A percentile compares a stretch with the other conserved stretches of the same genome.
Evolutionary conservation across 805 yeast genomes (phyloP).

Genomic region (Metschnikowia arizonensis): DNA sequence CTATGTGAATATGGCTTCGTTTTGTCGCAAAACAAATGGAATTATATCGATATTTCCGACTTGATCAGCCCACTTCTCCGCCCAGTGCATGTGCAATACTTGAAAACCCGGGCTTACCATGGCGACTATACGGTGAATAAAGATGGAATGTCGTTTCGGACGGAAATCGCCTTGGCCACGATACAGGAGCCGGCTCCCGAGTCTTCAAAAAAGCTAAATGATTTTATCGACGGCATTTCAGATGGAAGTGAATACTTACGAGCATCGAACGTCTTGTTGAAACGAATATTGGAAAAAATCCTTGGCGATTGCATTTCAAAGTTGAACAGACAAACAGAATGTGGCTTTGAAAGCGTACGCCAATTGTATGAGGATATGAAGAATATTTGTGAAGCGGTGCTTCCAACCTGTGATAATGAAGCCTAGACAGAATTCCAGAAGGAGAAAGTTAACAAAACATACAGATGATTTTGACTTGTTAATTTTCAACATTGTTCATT

Average conservation of each 20-base stretch:
- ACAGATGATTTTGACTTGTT: too few relatives aligned
- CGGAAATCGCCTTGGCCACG: conserved; percentile 69
- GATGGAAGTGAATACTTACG: conserved; percentile 42
- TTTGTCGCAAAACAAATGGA: conserved; percentile 57
- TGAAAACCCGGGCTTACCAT: conserved; percentile 53
- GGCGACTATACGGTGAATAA: conserved; percentile 68
- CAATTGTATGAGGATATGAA: conserved; percentile 25
- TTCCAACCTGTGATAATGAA: neutral
- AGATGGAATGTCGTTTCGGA: conserved; percentile 60
- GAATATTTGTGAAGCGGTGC: conserved; percentile 20
- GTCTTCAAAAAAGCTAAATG: conserved; percentile 31
- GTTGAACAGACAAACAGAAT: conserved; percentile 6
- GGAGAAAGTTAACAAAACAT: too few relatives aligned
- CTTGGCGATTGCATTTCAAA: conserved; percentile 22
- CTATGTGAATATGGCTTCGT: conserved; percentile 86
- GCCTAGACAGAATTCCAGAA: neutral
- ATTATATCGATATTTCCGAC: conserved; percentile 59
- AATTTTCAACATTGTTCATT: too few relatives aligned
- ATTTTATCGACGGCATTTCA: conserved; percentile 43
- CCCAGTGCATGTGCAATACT: conserved; percentile 38
- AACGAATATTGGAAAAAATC: conserved; percentile 30
- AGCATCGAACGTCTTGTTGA: conserved; percentile 27
- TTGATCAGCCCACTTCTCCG: conserved; percentile 35
- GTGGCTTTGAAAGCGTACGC: conserved; percentile 19
- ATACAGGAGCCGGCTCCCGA: conserved; percentile 35